A percentile compares a stretch with the other conserved stretches of the same genome.
Conservation (phyloP, 169 alveolate genomes). For the Cryptosporidium sp. region DNA sequence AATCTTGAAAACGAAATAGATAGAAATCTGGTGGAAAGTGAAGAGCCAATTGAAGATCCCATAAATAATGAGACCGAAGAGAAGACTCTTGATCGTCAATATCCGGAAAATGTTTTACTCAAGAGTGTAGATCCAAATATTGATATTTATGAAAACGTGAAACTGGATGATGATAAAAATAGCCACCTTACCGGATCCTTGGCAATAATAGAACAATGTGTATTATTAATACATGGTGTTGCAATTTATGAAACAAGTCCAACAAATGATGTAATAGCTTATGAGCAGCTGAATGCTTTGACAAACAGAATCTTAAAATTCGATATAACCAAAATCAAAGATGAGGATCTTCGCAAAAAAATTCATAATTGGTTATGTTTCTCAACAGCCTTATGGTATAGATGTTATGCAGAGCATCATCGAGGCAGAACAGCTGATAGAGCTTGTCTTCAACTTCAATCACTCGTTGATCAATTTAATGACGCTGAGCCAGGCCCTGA, state of each 20-base stretch:
- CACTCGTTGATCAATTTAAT: slow-evolving; percentile 85
- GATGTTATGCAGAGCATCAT: slow-evolving; percentile 84
- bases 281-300: slow-evolving; percentile 64
- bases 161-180: slow-evolving; percentile 77
- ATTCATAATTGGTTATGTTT: slow-evolving; percentile 85
- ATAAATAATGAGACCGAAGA: slow-evolving; percentile 79
- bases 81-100: slow-evolving; percentile 47
- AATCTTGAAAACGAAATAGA: slow-evolving; percentile 10
- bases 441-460: slow-evolving; percentile 84
- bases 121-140: slow-evolving; percentile 81
- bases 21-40: background rate
- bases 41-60: slow-evolving; percentile 17
- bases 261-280: slow-evolving; percentile 82
- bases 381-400: slow-evolving; percentile 84
- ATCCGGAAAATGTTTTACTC: slow-evolving; percentile 82
- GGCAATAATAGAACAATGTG: slow-evolving; percentile 82
- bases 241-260: slow-evolving; percentile 82
- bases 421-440: slow-evolving; percentile 85
- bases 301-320: slow-evolving; percentile 77
- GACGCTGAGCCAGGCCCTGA: slow-evolving; percentile 83
- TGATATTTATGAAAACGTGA: slow-evolving; percentile 83
- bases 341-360: slow-evolving; percentile 81
- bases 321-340: slow-evolving; percentile 83
- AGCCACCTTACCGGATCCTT: slow-evolving; percentile 75
- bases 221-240: slow-evolving; percentile 82